These are phyloP conservation scores for Fragilariopsis cylindrus DNA, from an alignment of 108 stramenopile genomes.

Conservation along the genomic window DNA sequence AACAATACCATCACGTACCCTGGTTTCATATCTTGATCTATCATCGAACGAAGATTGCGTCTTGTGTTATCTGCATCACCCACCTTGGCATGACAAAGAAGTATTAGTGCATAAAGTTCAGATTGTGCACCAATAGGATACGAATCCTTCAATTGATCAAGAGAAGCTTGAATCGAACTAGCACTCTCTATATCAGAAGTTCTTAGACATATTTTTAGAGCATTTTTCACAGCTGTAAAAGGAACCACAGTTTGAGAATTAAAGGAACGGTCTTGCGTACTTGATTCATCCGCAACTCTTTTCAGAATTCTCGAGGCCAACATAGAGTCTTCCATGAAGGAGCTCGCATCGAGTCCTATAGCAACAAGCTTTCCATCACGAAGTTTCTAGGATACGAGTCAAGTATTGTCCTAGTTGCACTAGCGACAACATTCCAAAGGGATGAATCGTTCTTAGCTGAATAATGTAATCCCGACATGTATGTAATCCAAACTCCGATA, in stretches of 20 bases:
- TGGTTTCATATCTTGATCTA: constrained; percentile 14
- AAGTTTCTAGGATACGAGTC: constrained; percentile 17
- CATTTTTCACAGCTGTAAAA: constrained; percentile 4
- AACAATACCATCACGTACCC: constrained; percentile 5
- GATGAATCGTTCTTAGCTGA: constrained; percentile 19
- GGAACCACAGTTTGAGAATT: constrained; percentile 1
- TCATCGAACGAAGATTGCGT: constrained; percentile 21
- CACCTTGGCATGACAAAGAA: constrained; percentile 20
- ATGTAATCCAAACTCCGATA: constrained; percentile 17
- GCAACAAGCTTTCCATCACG: constrained; percentile 22
- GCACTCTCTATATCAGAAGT: constrained; percentile 16
- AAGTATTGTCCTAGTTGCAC: constrained; percentile 19
- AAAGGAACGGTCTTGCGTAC: background rate
- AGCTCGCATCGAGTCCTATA: constrained; percentile 33
- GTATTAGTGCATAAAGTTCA: constrained; percentile 19
- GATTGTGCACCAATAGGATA: constrained; percentile 17
- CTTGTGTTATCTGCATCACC: constrained; percentile 22
- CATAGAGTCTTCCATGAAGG: constrained; percentile 46
- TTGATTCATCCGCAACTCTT: background rate
- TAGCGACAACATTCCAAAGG: constrained; percentile 7
- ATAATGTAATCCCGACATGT: constrained; percentile 10
- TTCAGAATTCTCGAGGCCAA: constrained; percentile 44
- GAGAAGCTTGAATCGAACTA: constrained; percentile 1
- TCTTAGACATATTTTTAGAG: constrained; percentile 23
- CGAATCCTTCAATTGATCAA: constrained; percentile 7